Conservation (phyloP, 768 basidiomycete genomes). For the Boletus reticuloceps region DNA sequence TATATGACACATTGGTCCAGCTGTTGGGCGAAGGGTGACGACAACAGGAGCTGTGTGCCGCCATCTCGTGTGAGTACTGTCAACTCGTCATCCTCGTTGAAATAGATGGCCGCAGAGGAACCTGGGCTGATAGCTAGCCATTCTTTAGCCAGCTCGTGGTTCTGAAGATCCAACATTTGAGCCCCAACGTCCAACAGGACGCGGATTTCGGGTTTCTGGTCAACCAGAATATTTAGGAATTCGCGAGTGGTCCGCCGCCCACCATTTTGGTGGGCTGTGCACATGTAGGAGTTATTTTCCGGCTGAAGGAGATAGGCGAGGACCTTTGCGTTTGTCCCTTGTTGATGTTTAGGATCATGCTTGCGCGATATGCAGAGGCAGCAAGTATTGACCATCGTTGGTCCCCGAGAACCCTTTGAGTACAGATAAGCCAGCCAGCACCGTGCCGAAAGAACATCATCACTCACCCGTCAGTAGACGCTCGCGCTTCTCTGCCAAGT, state of each 20-base stretch:
- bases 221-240: slow-evolving; percentile 32
- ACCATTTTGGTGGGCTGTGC: slow-evolving; percentile 7
- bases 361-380: slow-evolving; percentile 36
- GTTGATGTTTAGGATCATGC: slow-evolving; percentile 27
- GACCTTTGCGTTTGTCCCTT: slow-evolving; percentile 45
- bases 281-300: slow-evolving; percentile 19
- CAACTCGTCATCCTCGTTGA: slow-evolving; percentile 34
- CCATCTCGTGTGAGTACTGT: slow-evolving; percentile 32
- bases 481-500: slow-evolving; percentile 29
- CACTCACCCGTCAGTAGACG: slow-evolving; percentile 18
- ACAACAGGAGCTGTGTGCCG: slow-evolving; percentile 22
- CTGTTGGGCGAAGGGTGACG: slow-evolving; percentile 34
- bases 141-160: slow-evolving; percentile 35
- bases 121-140: slow-evolving; percentile 37
- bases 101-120: slow-evolving; percentile 32
- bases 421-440: not conserved
- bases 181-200: slow-evolving; percentile 57
- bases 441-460: not conserved
- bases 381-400: slow-evolving; percentile 38
- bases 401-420: slow-evolving; percentile 38
- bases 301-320: slow-evolving; percentile 30
- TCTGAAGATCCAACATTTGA: slow-evolving; percentile 52
- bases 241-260: slow-evolving; percentile 11
- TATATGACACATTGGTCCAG: slow-evolving; percentile 31
- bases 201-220: slow-evolving; percentile 37